Conservation (phyloP, 208 protist species). For the Naegleria fowleri region DNA sequence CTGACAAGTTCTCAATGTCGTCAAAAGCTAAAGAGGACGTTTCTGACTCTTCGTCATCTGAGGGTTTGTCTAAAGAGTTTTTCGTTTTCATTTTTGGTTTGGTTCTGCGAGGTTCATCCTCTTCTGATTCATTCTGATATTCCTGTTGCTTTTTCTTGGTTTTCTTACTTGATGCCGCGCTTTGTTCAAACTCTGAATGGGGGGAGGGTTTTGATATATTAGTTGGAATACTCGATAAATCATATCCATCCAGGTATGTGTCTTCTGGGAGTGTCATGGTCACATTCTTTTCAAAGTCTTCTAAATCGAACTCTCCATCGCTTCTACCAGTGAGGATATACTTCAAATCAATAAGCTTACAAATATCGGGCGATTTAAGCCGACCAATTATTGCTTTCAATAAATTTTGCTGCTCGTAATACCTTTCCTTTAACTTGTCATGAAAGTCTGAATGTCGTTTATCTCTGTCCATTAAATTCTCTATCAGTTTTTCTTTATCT, state of each 20-base stretch:
- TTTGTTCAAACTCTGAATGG: not conserved
- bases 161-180: not conserved
- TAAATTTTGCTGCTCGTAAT: not conserved
- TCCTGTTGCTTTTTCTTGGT: not conserved
- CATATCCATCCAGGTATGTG: not conserved
- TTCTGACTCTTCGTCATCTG: not conserved
- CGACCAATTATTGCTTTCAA: not conserved
- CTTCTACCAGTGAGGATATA: not conserved
- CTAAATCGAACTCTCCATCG: not conserved
- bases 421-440: not conserved
- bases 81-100: not conserved
- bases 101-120: not conserved
- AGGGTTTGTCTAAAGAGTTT: not conserved
- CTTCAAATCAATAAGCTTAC: not conserved
- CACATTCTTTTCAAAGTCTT: not conserved
- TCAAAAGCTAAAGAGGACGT: not conserved
- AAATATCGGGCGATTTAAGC: not conserved
- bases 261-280: not conserved
- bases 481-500: not conserved
- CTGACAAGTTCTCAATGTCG: not conserved
- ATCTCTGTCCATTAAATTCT: not conserved
- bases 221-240: too few species aligned
- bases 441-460: not conserved
- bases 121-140: not conserved
- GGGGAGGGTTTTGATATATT: not conserved